Percentiles rank a stretch among this genome's conserved stretches.
Conservation (phyloP, 108 stramenopile genomes). For the Schizochytrium sp. region DNA sequence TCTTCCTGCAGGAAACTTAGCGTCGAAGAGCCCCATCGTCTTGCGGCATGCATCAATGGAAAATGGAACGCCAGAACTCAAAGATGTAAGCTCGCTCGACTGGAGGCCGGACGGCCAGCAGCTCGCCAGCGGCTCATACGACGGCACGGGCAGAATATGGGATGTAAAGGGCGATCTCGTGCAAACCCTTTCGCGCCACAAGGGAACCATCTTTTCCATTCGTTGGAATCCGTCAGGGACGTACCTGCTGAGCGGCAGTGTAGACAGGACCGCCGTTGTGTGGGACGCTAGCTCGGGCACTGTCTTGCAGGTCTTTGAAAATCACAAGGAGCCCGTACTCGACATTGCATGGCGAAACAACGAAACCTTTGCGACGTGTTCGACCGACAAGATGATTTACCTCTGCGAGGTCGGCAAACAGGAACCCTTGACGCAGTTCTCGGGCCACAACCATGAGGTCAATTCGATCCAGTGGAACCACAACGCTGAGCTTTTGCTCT, state of each 20-base stretch:
- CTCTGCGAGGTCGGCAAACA: background rate
- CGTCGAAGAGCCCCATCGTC: background rate
- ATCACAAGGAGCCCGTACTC: conserved; percentile 20
- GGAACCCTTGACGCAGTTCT: background rate
- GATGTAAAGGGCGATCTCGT: background rate
- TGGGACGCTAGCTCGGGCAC: conserved; percentile 16
- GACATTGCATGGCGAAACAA: conserved; percentile 27
- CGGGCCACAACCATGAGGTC: conserved; percentile 29
- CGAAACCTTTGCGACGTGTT: conserved; percentile 30
- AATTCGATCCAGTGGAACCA: conserved; percentile 23
- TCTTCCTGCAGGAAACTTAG: background rate
- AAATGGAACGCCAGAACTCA: background rate
- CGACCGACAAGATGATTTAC: conserved; percentile 18
- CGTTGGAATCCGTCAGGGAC: background rate
- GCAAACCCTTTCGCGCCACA: background rate
- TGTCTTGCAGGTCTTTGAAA: background rate
- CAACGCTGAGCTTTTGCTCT: background rate
- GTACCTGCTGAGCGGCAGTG: conserved; percentile 15
- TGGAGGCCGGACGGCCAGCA: conserved; percentile 21
- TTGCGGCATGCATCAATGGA: background rate
- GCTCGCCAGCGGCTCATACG: conserved; percentile 23
- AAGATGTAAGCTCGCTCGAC: background rate
- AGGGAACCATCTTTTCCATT: conserved; percentile 13
- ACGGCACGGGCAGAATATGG: conserved; percentile 30
- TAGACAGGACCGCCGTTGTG: conserved; percentile 14